Base-by-base conservation (phyloP, 1,284 basidiomycete genomes). In the Leccinum subspadiceum region DNA sequence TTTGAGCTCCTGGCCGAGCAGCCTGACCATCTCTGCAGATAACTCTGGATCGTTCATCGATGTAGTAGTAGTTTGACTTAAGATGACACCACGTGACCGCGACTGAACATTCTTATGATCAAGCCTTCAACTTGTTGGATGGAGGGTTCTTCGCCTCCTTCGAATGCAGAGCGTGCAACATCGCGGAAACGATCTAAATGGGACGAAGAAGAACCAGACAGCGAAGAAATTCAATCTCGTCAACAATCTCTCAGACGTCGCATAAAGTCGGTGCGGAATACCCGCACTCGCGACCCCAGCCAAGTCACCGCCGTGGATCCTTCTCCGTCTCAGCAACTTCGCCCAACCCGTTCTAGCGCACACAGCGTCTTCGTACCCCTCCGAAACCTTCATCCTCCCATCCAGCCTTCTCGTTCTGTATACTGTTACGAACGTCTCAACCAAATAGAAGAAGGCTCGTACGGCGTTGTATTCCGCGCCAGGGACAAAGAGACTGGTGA, bases 401-500 rank as follows among this genome's bases (percentile, higher is more conserved):
- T 96, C 39, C 73, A 82, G 35, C 85, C 93, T 0, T 96, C 95
- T 41, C 87, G 95, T 20, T 95, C 93, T 3, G 95, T 97, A 4
- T 96, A 94, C 76, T 88, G 83, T 70, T 97, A 96, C 74, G 94
- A 97, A 69, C 81, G 93, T 12, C 81, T 99, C 41, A 99, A 99
- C 75, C 94, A 98, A 68, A 99, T 99, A 69, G 97, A 99, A 76
- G 97, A 99, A 77, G 97, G 97, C 1, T 96, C 96, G 0, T 99
- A 99, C 70, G 97, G 97, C 15, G 87, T 99, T 49, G 97, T 99
- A 12, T 99, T 95, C 68, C 89, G 97, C 20, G 97, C 97, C 6
- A 83, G 87, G 64, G 95, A 98, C 77, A 96, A 94, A 73, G 83
- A 92, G 69, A 95, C 95, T 0, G 93, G 94, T 6, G 94, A 96